Evolutionary conservation across 805 yeast species (phyloP).

Genomic region (Wickerhamiella musiphila): DNA sequence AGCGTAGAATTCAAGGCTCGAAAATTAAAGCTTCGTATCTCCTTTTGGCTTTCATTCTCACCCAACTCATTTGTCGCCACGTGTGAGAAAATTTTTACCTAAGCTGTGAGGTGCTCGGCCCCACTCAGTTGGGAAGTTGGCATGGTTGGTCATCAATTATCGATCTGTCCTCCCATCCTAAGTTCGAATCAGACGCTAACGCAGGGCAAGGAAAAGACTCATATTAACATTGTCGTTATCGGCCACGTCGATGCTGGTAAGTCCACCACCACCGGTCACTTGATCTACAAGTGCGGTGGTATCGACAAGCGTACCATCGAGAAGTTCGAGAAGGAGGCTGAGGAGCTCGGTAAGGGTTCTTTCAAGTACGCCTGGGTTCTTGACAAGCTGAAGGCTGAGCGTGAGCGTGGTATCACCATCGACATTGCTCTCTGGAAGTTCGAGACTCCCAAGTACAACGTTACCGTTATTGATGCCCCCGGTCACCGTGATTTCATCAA

Average conservation of each 20-base stretch:
- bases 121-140: too few species aligned
- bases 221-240: slow-evolving; percentile 99
- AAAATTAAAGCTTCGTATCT: too few species aligned
- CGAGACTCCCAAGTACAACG: slow-evolving; percentile 79
- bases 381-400: slow-evolving; percentile 89
- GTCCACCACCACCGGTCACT: slow-evolving; percentile 99
- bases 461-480: slow-evolving; percentile 88
- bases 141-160: too few species aligned
- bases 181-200: background rate
- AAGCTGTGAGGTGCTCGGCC: too few species aligned
- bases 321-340: slow-evolving; percentile 96
- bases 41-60: too few species aligned
- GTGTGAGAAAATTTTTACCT: too few species aligned
- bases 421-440: slow-evolving; percentile 87
- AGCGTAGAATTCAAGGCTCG: too few species aligned
- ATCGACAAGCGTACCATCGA: slow-evolving; percentile 97
- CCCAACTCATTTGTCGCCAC: too few species aligned
- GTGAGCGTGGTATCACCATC: slow-evolving; percentile 94
- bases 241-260: slow-evolving; percentile 99
- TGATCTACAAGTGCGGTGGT: slow-evolving; percentile 97
- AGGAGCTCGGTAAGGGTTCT: slow-evolving; percentile 92
- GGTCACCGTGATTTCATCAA: slow-evolving; percentile 95
- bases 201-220: slow-evolving; percentile 88
- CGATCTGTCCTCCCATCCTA: background rate
- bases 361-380: slow-evolving; percentile 97